Evolutionary conservation across 2,329 filamentous ascomycete genomes (phyloP), one percentile per base, ranked within the genome.

Genomic region (Phoma sp.): DNA sequence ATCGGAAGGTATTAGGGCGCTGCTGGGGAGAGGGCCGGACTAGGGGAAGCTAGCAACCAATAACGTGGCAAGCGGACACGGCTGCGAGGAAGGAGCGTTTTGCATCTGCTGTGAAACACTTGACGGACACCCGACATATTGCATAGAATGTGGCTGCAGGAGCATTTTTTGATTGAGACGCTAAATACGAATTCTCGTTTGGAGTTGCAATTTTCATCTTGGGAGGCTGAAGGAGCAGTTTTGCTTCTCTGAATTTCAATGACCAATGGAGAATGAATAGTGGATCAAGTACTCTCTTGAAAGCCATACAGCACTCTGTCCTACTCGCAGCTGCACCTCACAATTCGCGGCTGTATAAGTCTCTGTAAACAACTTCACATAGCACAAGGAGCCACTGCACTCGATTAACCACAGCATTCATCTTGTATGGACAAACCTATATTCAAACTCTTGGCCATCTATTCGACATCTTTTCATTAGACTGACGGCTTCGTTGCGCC

Each of bases 11-110:
- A 56, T 70, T 47, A 62, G 60, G 48, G 61, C 55, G 37, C 59
- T 69, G 51, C 62, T 74, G 30, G 72, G 71, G 11, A 60, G 71
- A 39, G 72, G 71, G 11, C 71, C 15, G 21, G 21, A 10, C 18
- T 25, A 23, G 14, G 10, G 17, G 18, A 38, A 15, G n/a, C 12
- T 23, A 17, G 18, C 5, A 18, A 23, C 20, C 18, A 18, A 17
- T 26, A 21, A 21, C 15, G n/a, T 40, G 29, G 28, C 14, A 46
- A 39, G 29, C 45, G 32, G 32, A 37, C 23, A 20, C 40, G 20
- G 23, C 29, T 34, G 17, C 29, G 23, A 20, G 29, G 30, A 47
- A 37, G 17, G 38, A 37, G 37, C 12, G 39, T 52, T 43, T 51
- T 49, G 50, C 57, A 48, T 29, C 48, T 61, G 50, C 29, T 46